Conservation (phyloP, 2,329 filamentous ascomycete genomes). For the Venturia asperata region DNA sequence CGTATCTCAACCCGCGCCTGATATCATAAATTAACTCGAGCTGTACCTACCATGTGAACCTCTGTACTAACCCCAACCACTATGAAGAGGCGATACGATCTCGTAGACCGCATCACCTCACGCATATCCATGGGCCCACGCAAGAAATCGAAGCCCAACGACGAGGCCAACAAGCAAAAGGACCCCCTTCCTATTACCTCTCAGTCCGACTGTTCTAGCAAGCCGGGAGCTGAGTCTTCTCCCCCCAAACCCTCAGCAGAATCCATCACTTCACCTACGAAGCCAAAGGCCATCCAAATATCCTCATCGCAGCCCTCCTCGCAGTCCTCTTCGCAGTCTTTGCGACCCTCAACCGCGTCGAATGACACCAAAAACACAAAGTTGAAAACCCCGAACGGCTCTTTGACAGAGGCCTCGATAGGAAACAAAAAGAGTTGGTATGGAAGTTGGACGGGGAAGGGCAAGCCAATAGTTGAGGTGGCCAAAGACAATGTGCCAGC, state of each 20-base stretch:
- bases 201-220: not conserved
- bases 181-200: not conserved
- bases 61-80: not conserved
- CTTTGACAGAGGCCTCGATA: not conserved
- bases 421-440: constrained; percentile 36
- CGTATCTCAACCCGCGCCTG: not conserved
- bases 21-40: not conserved
- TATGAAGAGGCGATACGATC: constrained; percentile 20
- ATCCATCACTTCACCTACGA: not conserved
- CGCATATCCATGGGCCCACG: constrained; percentile 32
- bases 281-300: not conserved
- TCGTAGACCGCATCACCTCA: constrained; percentile 15
- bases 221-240: not conserved
- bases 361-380: not conserved
- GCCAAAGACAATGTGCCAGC: constrained; percentile 41
- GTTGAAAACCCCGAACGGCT: not conserved
- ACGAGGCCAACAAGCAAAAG: constrained; percentile 25
- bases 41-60: not conserved
- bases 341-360: not conserved
- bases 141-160: constrained; percentile 38
- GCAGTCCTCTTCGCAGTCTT: not conserved
- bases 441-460: constrained; percentile 41
- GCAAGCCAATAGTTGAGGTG: constrained; percentile 40
- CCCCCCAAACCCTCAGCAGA: not conserved
- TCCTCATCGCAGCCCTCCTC: not conserved